A percentile compares a stretch with the other conserved stretches of the same genome.
Conservation (phyloP, 2,329 filamentous ascomycete species). For the Colletotrichum destructivum region DNA sequence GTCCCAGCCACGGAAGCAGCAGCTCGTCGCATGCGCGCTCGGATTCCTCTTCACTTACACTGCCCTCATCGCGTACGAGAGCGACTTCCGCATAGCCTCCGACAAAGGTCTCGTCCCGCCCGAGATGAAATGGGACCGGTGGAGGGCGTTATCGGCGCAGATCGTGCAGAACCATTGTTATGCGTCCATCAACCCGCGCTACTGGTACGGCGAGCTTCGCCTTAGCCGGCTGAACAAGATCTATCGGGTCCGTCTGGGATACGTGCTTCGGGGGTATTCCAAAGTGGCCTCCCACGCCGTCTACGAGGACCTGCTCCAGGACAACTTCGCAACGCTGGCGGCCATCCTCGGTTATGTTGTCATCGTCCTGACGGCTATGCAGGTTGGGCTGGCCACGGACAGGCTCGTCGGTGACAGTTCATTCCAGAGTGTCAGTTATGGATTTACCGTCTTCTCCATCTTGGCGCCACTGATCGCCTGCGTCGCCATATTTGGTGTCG, state of each 20-base stretch:
- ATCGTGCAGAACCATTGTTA: conserved; percentile 47
- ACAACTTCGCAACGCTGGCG: conserved; percentile 36
- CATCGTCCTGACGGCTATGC: conserved; percentile 65
- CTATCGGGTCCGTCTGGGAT: conserved; percentile 49
- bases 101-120: conserved; percentile 53
- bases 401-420: conserved; percentile 49
- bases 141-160: conserved; percentile 52
- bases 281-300: conserved; percentile 39
- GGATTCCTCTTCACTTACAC: conserved; percentile 58
- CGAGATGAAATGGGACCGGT: conserved; percentile 54
- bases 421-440: conserved; percentile 62
- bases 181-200: conserved; percentile 52
- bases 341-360: conserved; percentile 53
- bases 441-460: conserved; percentile 65
- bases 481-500: conserved; percentile 45
- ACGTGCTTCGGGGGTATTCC: conserved; percentile 37
- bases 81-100: conserved; percentile 55
- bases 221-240: conserved; percentile 58
- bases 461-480: conserved; percentile 53
- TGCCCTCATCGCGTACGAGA: conserved; percentile 55
- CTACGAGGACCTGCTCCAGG: conserved; percentile 37
- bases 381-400: conserved; percentile 60
- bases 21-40: conserved; percentile 51
- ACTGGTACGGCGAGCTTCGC: conserved; percentile 59
- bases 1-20: conserved; percentile 30